These are phyloP conservation scores for Septoria linicola DNA, from an alignment of 2,329 filamentous ascomycete species.

Conservation along the genomic window DNA sequence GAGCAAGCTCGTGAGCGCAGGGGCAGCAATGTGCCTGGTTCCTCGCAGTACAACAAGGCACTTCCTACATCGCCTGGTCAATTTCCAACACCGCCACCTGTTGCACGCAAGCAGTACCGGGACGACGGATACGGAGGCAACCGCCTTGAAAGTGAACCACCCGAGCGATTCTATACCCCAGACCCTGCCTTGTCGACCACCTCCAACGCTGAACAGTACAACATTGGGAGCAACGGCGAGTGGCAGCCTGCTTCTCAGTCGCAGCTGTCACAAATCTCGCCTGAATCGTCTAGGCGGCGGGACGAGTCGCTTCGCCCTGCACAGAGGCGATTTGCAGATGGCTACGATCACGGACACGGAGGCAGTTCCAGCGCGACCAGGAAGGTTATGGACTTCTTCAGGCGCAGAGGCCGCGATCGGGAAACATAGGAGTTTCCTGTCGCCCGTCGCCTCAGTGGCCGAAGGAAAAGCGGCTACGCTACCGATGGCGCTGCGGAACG, in stretches of 20 bases:
- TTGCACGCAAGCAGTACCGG: slow-evolving; percentile 34
- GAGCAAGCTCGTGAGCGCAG: slow-evolving; percentile 26
- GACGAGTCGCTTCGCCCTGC: slow-evolving; percentile 62
- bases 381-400: slow-evolving; percentile 98
- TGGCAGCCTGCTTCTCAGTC: slow-evolving; percentile 36
- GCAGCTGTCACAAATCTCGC: slow-evolving; percentile 36
- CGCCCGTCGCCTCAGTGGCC: slow-evolving; percentile 19
- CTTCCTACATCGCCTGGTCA: slow-evolving; percentile 28
- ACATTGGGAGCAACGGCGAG: slow-evolving; percentile 33
- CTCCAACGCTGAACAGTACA: slow-evolving; percentile 31
- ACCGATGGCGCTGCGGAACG: slow-evolving; percentile 4
- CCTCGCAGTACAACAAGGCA: slow-evolving; percentile 33
- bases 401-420: slow-evolving; percentile 71
- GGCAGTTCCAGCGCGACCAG: slow-evolving; percentile 85
- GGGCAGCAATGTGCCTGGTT: slow-evolving; percentile 19
- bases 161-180: slow-evolving; percentile 37
- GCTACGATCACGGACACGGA: slow-evolving; percentile 75
- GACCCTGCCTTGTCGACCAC: slow-evolving; percentile 20
- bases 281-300: slow-evolving; percentile 39
- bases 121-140: slow-evolving; percentile 36
- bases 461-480: slow-evolving; percentile 5
- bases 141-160: slow-evolving; percentile 28
- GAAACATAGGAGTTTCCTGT: slow-evolving; percentile 25
- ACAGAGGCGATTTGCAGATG: slow-evolving; percentile 81
- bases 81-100: slow-evolving; percentile 21